Conservation (phyloP, 805 yeast species). For the Candida pini region DNA sequence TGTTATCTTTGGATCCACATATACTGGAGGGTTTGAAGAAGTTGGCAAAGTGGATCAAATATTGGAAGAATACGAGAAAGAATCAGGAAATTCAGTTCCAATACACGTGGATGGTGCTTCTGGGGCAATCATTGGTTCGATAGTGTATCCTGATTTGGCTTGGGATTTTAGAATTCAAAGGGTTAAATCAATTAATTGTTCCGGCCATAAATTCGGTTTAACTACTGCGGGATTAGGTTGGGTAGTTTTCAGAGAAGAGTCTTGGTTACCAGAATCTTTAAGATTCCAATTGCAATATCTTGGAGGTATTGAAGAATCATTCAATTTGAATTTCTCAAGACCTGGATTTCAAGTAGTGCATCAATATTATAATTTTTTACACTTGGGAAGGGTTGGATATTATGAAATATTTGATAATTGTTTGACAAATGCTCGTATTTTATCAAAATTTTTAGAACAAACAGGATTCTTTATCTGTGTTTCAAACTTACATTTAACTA, state of each 20-base stretch:
- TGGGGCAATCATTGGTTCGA: constrained; percentile 88
- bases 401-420: constrained; percentile 54
- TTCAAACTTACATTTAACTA: constrained; percentile 68
- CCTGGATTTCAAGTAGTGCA: constrained; percentile 89
- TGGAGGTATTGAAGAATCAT: constrained; percentile 86
- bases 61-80: constrained; percentile 63
- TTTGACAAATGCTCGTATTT: constrained; percentile 67
- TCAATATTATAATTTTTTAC: constrained; percentile 77
- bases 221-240: constrained; percentile 91
- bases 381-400: constrained; percentile 71
- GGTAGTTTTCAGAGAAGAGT: constrained; percentile 73
- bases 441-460: constrained; percentile 54
- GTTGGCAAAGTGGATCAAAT: constrained; percentile 55
- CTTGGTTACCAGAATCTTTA: constrained; percentile 62
- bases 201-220: constrained; percentile 91
- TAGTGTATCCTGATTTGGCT: constrained; percentile 62
- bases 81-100: constrained; percentile 63
- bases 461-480: constrained; percentile 65
- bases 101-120: constrained; percentile 94
- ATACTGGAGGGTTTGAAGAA: constrained; percentile 87
- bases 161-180: constrained; percentile 83
- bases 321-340: constrained; percentile 81
- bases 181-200: constrained; percentile 79
- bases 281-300: constrained; percentile 76
- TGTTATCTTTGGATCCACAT: constrained; percentile 86